phyloP scores from a whole-genome alignment of 352 stramenopile genomes.

The Phytophthora pseudosyringae region DNA sequence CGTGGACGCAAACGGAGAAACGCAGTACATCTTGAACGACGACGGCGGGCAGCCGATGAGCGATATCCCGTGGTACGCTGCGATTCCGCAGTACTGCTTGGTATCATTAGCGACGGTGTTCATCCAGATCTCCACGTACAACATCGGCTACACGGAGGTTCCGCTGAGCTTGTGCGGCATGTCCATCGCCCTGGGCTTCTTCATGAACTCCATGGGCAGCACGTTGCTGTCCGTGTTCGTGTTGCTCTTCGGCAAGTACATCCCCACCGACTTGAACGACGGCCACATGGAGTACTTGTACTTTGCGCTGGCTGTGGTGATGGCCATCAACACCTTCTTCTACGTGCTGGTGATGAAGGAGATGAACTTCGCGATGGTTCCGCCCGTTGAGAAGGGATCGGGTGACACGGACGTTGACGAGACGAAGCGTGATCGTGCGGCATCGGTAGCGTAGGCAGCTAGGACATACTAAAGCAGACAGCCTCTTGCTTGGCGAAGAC shows the following conservation, averaged over 20 bases:
- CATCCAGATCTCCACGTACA: constrained; percentile 34
- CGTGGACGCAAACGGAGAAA: constrained; percentile 22
- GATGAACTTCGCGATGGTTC: constrained; percentile 41
- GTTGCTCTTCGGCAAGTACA: constrained; percentile 29
- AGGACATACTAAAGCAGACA: too few species aligned
- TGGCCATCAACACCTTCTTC: constrained; percentile 45
- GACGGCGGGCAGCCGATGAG: constrained; percentile 25
- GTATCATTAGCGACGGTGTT: constrained; percentile 29
- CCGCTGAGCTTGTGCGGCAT: constrained; percentile 26
- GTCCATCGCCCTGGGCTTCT: constrained; percentile 31
- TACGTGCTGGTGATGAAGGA: constrained; percentile 48
- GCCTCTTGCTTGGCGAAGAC: too few species aligned
- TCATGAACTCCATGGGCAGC: constrained; percentile 35
- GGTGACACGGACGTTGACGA: not conserved
- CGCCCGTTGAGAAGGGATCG: constrained; percentile 8
- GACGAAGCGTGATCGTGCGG: constrained; percentile 9
- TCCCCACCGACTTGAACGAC: constrained; percentile 55
- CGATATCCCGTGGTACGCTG: constrained; percentile 28
- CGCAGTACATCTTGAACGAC: constrained; percentile 32
- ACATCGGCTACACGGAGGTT: constrained; percentile 31
- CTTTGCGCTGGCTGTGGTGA: constrained; percentile 40
- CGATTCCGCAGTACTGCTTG: constrained; percentile 26
- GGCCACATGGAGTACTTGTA: constrained; percentile 59
- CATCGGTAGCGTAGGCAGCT: constrained; percentile 15
- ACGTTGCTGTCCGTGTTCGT: constrained; percentile 28